Evolutionary conservation across 116 monocot genomes (phyloP), one percentile per base, ranked within the genome.

Genomic region (Cymodocea nodosa): DNA sequence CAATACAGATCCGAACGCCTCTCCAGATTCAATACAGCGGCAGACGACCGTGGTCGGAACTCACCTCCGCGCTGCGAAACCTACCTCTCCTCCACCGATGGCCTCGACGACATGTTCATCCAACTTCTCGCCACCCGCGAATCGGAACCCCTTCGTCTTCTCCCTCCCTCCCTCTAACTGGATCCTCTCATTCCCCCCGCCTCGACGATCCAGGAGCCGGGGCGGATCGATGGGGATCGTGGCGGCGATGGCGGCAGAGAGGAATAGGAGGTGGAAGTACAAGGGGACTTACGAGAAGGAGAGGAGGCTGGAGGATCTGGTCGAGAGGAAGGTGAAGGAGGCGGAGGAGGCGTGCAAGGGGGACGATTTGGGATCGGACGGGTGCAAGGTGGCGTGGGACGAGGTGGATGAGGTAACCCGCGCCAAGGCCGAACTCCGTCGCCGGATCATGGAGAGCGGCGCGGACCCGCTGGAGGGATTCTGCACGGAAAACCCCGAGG

Each of bases 391-490:
- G 40, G 87, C 85, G 14, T 92, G 92, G 92, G 92, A 92, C 69
- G 87, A 92, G 81, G 92, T 92, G 37, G 92, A 92, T 78, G 92
- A 92, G 78, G 69, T 92, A 22, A 92, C 88, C 83, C 74, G 70
- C 68, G 92, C 92, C 63, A 85, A 77, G 77, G 92, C 92, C 23
- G 59, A 85, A 54, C 81, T 87, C 67, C 80, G 76, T 55, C 71
- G 81, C 18, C 71, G 68, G 69, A 18, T 82, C 24, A 72, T 65
- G 13, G 75, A 76, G 52, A 51, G 55, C 60, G 64, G 22, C 51
- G 62, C 23, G 24, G 88, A 92, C 48, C 92, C 88, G 15, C 81
- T 92, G 40, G 83, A 92, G 77, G 39, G 67, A n/a, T 87, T 80
- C 73, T 87, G 92, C 75, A 19, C 16, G 23, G 75, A 73, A 5